These are phyloP conservation scores for Pichia sp. DNA, from an alignment of 1,139 yeast species.

Conservation along the genomic window DNA sequence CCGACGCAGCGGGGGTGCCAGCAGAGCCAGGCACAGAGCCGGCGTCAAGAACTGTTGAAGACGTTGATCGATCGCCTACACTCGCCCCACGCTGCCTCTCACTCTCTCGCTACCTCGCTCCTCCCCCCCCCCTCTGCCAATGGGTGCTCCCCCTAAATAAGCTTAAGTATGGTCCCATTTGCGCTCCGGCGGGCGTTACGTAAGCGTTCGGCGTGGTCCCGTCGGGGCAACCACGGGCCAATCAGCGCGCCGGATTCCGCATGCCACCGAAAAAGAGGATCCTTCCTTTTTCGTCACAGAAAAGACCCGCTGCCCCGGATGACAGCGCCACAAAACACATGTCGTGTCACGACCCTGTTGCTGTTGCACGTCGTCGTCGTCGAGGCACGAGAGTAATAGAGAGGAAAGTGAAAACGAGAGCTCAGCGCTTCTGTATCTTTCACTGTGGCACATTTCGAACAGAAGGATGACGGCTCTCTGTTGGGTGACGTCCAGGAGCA, in stretches of 20 bases:
- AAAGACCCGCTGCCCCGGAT: too few relatives aligned
- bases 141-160: not conserved
- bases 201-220: not conserved
- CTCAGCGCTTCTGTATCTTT: not conserved
- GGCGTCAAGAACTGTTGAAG: not conserved
- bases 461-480: not conserved
- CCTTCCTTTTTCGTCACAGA: too few relatives aligned
- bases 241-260: not conserved
- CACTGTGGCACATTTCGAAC: not conserved
- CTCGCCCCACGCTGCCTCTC: not conserved
- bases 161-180: conserved; percentile 4
- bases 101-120: not conserved
- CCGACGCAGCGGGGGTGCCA: not conserved
- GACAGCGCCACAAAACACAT: not conserved
- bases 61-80: too few relatives aligned
- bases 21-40: not conserved
- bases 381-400: too few relatives aligned
- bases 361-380: too few relatives aligned
- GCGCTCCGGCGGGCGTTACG: not conserved
- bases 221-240: not conserved
- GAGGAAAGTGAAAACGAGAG: not conserved
- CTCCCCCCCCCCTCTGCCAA: not conserved
- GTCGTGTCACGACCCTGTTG: not conserved
- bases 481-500: not conserved
- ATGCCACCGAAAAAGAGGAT: too few relatives aligned